These are phyloP conservation scores for Gomphus bonarii DNA, from an alignment of 1,284 basidiomycete genomes.

Conservation along the genomic window DNA sequence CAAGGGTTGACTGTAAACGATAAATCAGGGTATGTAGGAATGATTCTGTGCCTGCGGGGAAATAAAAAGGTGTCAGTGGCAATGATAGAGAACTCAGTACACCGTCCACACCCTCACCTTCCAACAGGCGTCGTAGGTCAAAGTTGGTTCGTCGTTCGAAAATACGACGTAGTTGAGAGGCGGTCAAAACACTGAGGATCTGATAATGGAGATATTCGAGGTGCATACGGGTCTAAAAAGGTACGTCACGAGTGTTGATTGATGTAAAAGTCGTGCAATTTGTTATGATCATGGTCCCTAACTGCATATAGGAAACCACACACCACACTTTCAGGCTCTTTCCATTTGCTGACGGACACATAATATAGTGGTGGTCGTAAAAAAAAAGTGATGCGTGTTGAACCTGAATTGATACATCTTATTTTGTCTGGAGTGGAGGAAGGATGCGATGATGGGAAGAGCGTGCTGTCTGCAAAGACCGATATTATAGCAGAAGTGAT, in stretches of 20 bases:
- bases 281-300: not conserved
- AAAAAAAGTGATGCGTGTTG: slow-evolving; percentile 74
- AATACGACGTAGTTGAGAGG: slow-evolving; percentile 72
- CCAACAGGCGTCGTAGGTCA: slow-evolving; percentile 76
- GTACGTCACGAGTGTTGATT: not conserved
- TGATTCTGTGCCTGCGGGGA: slow-evolving; percentile 60
- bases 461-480: slow-evolving; percentile 73
- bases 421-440: slow-evolving; percentile 46
- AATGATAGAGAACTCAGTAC: not conserved
- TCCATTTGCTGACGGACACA: slow-evolving; percentile 83
- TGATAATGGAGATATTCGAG: slow-evolving; percentile 92
- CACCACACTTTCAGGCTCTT: slow-evolving; percentile 89
- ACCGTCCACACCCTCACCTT: slow-evolving; percentile 41
- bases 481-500: slow-evolving; percentile 94
- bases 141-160: slow-evolving; percentile 89
- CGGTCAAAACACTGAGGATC: slow-evolving; percentile 83
- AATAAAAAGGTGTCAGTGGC: not conserved
- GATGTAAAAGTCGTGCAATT: not conserved
- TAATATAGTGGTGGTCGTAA: slow-evolving; percentile 85
- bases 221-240: slow-evolving; percentile 74
- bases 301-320: slow-evolving; percentile 24
- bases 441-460: not conserved
- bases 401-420: slow-evolving; percentile 67
- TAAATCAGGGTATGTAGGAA: slow-evolving; percentile 65
- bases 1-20: slow-evolving; percentile 68